These are phyloP conservation scores for Eucalyptus cloeziana DNA, from an alignment of 345 rosid species.

Conservation along the genomic window DNA sequence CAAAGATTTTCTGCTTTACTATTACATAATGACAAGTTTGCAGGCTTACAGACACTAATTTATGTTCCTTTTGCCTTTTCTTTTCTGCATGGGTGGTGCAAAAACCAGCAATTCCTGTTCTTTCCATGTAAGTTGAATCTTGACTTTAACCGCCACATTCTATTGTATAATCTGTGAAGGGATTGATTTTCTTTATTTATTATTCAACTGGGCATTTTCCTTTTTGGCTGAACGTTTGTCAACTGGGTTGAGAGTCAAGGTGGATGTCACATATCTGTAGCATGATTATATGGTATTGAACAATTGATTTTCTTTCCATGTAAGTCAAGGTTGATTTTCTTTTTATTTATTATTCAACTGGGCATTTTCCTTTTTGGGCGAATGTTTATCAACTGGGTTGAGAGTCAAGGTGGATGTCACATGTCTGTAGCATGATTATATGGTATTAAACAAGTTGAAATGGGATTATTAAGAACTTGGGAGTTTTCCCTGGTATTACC, in stretches of 20 bases:
- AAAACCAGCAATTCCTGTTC: conserved; percentile 88
- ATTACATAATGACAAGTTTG: not conserved
- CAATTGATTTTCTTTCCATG: conserved; percentile 50
- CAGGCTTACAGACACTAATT: not conserved
- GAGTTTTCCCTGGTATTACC: not conserved
- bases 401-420: not conserved
- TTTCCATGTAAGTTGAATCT: conserved; percentile 74
- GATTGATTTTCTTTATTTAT: not conserved
- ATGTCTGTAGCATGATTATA: not conserved
- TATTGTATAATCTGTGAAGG: not conserved
- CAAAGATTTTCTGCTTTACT: not conserved
- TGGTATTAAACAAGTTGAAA: not conserved
- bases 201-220: not conserved
- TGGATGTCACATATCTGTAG: not conserved
- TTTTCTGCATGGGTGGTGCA: conserved; percentile 25
- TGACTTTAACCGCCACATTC: not conserved
- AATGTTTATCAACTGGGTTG: not conserved
- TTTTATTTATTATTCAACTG: not conserved
- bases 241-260: not conserved
- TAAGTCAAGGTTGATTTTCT: conserved; percentile 24
- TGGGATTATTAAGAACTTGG: not conserved
- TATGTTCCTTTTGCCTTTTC: not conserved
- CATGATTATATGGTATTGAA: not conserved
- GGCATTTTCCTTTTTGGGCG: not conserved
- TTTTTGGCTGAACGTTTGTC: not conserved